Percentiles rank a stretch among this genome's conserved stretches.
phyloP scores from a whole-genome alignment of 2,329 filamentous ascomycete genomes.

The Exophiala mesophila region DNA sequence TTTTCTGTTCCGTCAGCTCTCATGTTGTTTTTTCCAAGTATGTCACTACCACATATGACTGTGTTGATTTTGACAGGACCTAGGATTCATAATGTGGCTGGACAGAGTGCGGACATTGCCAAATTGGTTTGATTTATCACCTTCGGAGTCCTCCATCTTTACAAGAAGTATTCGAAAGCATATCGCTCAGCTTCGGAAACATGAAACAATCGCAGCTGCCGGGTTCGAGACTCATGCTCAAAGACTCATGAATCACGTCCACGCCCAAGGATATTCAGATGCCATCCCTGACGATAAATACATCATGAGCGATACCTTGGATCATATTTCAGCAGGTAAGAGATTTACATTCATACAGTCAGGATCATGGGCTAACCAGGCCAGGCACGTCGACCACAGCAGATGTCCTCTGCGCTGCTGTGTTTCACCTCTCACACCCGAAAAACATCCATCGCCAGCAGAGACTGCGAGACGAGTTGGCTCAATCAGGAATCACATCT shows the following conservation, averaged over 20 bases:
- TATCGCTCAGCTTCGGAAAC: not conserved
- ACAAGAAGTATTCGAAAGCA: not conserved
- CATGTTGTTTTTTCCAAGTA: not conserved
- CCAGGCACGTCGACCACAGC: not conserved
- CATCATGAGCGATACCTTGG: not conserved
- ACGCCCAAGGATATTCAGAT: not conserved
- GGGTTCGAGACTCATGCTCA: not conserved
- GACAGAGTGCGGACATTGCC: not conserved
- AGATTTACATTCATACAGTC: too few relatives aligned
- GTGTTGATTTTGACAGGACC: not conserved
- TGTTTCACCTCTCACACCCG: conserved; percentile 1
- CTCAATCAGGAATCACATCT: not conserved
- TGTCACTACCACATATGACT: not conserved
- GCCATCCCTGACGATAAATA: not conserved
- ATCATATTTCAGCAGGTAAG: conserved; percentile 1
- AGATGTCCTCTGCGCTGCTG: not conserved
- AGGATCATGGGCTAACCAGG: not conserved
- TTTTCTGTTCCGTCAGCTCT: not conserved
- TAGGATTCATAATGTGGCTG: not conserved
- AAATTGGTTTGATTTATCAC: not conserved
- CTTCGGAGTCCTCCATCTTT: not conserved
- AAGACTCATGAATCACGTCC: not conserved
- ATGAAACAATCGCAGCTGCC: not conserved
- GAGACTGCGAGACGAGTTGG: not conserved
- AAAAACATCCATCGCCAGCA: not conserved